Percentiles rank a stretch among this genome's conserved stretches.
Conservation (phyloP, 306 rosid genomes). For the Cucumis hystrix region DNA sequence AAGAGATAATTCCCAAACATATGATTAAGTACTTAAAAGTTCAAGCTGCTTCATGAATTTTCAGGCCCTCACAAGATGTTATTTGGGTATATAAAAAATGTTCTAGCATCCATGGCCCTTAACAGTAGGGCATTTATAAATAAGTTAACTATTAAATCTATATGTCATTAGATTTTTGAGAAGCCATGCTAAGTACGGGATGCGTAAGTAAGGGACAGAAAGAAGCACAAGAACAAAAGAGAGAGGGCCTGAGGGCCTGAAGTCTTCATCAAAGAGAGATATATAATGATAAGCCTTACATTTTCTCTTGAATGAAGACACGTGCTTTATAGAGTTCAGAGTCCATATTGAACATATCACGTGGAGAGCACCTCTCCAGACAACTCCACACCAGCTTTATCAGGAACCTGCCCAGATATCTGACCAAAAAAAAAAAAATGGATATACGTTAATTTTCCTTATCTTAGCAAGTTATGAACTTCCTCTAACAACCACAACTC, state of each 20-base stretch:
- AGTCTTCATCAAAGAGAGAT: background rate
- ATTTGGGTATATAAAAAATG: background rate
- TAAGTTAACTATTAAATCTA: background rate
- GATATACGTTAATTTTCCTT: conserved; percentile 54
- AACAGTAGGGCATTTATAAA: background rate
- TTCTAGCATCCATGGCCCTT: background rate
- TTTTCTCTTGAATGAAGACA: conserved; percentile 35
- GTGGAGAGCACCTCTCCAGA: conserved; percentile 36
- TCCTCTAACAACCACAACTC: conserved; percentile 23
- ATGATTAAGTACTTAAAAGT: background rate
- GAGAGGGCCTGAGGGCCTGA: background rate
- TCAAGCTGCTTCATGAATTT: background rate
- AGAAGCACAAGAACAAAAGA: background rate
- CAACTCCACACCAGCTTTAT: conserved; percentile 54
- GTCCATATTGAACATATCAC: conserved; percentile 33
- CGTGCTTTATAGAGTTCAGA: conserved; percentile 53
- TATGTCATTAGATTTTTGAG: background rate
- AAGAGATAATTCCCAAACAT: background rate
- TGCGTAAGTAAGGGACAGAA: background rate
- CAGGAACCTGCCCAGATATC: conserved; percentile 58
- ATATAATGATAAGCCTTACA: conserved; percentile 38
- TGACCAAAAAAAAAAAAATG: conserved; percentile 42
- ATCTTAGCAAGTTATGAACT: conserved; percentile 10
- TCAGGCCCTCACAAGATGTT: background rate
- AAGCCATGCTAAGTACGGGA: background rate